phyloP scores from a whole-genome alignment of 768 basidiomycete genomes.

The Tricholoma sp. region DNA sequence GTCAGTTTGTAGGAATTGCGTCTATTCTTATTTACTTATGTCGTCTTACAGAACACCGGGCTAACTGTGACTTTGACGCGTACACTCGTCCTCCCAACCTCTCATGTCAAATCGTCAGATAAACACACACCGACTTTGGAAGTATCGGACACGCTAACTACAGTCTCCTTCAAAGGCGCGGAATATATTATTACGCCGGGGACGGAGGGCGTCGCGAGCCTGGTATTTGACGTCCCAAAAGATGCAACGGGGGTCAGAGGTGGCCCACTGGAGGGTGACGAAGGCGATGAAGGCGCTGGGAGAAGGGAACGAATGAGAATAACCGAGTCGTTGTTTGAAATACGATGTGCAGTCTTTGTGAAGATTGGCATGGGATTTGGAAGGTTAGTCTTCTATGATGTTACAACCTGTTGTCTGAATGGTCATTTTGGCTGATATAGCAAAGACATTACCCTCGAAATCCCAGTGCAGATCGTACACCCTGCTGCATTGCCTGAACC shows the following conservation, averaged over 20 bases:
- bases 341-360: slow-evolving; percentile 57
- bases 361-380: slow-evolving; percentile 68
- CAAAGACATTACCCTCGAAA: slow-evolving; percentile 61
- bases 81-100: slow-evolving; percentile 49
- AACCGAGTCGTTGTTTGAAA: slow-evolving; percentile 61
- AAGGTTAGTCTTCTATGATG: slow-evolving; percentile 39
- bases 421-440: slow-evolving; percentile 30
- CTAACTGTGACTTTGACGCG: slow-evolving; percentile 58
- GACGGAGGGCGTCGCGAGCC: slow-evolving; percentile 70
- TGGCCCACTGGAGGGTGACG: slow-evolving; percentile 46
- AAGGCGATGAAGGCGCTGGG: slow-evolving; percentile 59
- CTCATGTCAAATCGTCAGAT: slow-evolving; percentile 24
- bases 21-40: background rate
- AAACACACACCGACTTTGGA: slow-evolving; percentile 38
- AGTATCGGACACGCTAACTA: slow-evolving; percentile 62
- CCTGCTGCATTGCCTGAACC: slow-evolving; percentile 43
- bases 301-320: slow-evolving; percentile 34
- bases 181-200: slow-evolving; percentile 75
- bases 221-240: slow-evolving; percentile 77
- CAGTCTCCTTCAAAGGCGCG: slow-evolving; percentile 65
- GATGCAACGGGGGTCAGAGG: slow-evolving; percentile 61
- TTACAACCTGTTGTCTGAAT: slow-evolving; percentile 2
- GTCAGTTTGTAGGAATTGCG: slow-evolving; percentile 25
- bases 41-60: slow-evolving; percentile 53
- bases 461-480: slow-evolving; percentile 64